Evolutionary conservation across 179 eudicot genomes (phyloP), one percentile per base, ranked within the genome.

Genomic region (Sideroxylon spinosum): DNA sequence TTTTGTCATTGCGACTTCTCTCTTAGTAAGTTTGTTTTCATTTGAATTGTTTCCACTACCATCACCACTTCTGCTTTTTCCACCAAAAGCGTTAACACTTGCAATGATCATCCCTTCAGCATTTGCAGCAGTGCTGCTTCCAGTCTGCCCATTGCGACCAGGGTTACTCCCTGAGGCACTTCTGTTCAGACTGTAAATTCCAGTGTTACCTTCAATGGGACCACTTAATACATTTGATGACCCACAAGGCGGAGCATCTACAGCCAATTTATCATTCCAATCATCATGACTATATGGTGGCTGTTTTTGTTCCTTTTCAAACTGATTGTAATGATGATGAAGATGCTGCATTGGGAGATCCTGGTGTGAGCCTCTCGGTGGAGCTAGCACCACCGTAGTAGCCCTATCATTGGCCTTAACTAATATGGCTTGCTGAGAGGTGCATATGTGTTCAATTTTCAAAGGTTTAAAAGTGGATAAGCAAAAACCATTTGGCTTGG

Each of bases 1-100:
- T 77, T 89, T 92, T 68, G 76, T 81, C 81, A 86, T 81, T 55
- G 92, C 88, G 73, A 90, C 88, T 87, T 87, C 92, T 64, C 94
- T 78, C n/a, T 78, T 87, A 1, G 90, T 85, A 49, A 85, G 82
- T 72, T 83, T 85, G 76, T 68, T 82, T 78, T 83, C 86, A 67
- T 90, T 90, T 12, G 70, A 65, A 68, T 81, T 82, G 53, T 64
- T 82, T 68, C 90, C 85, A 22, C 87, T 82, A 32, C 73, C 87
- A 78, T 82, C 83, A 74, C 86, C 86, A 82, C 86, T 78, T 48
- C 85, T 80, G 67, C 81, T 83, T 81, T 83, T 81, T 37, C 83
- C 82, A 48, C 79, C 85, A 46, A 74, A 56, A 52, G 73, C 85
- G 72, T 62, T 68, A 78, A 71, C 79, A 79, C 76, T 79, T 73